phyloP scores from a whole-genome alignment of 495 filamentous ascomycete species.

The Entonaema liquescens region DNA sequence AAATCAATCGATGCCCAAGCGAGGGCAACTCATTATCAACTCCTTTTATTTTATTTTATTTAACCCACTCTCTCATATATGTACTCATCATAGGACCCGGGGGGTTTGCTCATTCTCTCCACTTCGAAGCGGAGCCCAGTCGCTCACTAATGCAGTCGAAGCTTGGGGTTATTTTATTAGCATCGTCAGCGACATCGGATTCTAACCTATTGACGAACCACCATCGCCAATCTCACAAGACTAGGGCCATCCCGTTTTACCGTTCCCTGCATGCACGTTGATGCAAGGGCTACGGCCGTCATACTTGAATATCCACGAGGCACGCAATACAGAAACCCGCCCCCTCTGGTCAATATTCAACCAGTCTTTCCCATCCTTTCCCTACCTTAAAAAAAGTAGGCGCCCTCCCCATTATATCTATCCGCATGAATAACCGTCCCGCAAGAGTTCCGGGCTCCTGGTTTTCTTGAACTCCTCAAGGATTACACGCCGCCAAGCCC shows the following conservation, averaged over 20 bases:
- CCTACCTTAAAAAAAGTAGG: slow-evolving; percentile 9
- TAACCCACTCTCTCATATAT: slow-evolving; percentile 6
- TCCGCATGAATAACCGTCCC: slow-evolving; percentile 9
- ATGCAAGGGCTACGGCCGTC: slow-evolving; percentile 40
- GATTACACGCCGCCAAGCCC: slow-evolving; percentile 4
- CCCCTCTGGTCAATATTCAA: slow-evolving; percentile 7
- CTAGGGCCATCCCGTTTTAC: slow-evolving; percentile 36
- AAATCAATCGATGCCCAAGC: not conserved
- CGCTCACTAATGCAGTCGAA: slow-evolving; percentile 23
- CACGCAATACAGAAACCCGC: slow-evolving; percentile 14
- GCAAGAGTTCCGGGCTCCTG: slow-evolving; percentile 13
- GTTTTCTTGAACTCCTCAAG: not conserved
- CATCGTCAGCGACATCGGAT: slow-evolving; percentile 41
- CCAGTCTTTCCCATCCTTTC: not conserved
- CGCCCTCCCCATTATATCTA: slow-evolving; percentile 6
- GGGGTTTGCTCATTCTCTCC: not conserved
- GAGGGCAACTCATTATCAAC: not conserved
- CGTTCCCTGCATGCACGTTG: slow-evolving; percentile 35
- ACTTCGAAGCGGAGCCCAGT: slow-evolving; percentile 16
- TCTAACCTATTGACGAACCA: slow-evolving; percentile 29
- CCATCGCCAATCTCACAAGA: slow-evolving; percentile 32
- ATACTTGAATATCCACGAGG: slow-evolving; percentile 27
- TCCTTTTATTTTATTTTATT: not conserved
- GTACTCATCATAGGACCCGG: not conserved
- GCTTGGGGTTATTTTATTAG: slow-evolving; percentile 16